Evolutionary conservation across 805 yeast species (phyloP).

Genomic region (Barnettozyma sp.): DNA sequence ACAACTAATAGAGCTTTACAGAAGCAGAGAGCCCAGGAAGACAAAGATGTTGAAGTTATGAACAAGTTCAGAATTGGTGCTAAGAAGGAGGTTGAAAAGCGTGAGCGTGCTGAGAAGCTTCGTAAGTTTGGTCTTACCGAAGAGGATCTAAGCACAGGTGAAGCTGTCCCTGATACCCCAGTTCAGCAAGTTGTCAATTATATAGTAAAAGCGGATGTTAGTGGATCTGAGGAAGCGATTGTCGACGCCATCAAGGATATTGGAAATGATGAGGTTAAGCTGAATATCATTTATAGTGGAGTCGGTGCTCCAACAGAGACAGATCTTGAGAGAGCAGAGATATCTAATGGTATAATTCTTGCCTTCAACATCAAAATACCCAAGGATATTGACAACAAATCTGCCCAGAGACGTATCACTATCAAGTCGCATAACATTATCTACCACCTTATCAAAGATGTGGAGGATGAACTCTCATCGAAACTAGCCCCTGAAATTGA

Average conservation of each 20-base stretch:
- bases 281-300: conserved; percentile 61
- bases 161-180: conserved; percentile 16
- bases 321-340: conserved; percentile 60
- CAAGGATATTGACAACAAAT: conserved; percentile 48
- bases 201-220: conserved; percentile 84
- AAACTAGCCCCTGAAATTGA: conserved; percentile 62
- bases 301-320: conserved; percentile 72
- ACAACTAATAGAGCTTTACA: conserved; percentile 60
- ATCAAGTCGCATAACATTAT: conserved; percentile 70
- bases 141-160: conserved; percentile 22
- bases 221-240: conserved; percentile 93
- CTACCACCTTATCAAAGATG: conserved; percentile 81
- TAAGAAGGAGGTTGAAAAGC: conserved; percentile 43
- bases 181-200: conserved; percentile 41
- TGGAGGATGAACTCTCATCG: conserved; percentile 54
- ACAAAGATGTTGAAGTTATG: conserved; percentile 58
- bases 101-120: conserved; percentile 49
- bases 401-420: conserved; percentile 48
- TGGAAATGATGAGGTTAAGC: conserved; percentile 82
- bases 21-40: conserved; percentile 48
- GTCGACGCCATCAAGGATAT: conserved; percentile 68
- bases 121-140: conserved; percentile 53
- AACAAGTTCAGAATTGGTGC: conserved; percentile 60
- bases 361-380: conserved; percentile 74
- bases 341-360: conserved; percentile 65